Evolutionary conservation across 441 rosid species (phyloP).

Genomic region (Aleurites moluccanus): DNA sequence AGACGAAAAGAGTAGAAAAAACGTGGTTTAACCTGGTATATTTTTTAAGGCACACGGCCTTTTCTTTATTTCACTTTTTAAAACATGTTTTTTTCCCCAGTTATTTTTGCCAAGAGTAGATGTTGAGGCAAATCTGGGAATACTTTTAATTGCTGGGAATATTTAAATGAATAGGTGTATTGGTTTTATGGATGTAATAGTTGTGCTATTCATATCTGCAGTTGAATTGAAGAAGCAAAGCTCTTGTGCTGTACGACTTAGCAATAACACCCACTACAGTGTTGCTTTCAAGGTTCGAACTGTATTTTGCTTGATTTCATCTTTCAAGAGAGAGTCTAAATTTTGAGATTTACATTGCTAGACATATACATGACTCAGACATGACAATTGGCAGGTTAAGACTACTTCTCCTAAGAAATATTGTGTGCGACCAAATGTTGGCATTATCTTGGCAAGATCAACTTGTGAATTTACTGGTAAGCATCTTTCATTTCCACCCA

Average conservation of each 20-base stretch:
- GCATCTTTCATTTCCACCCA: background rate
- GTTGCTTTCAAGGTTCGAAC: slow-evolving; percentile 85
- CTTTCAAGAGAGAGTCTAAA: background rate
- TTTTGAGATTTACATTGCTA: background rate
- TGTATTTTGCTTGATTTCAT: slow-evolving; percentile 12
- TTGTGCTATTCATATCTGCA: slow-evolving; percentile 21
- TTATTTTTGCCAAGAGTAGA: too few species aligned
- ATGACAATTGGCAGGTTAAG: slow-evolving; percentile 55
- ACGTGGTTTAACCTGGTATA: background rate
- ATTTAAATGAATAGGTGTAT: background rate
- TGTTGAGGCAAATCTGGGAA: too few species aligned
- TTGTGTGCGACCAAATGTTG: slow-evolving; percentile 80
- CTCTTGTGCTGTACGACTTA: slow-evolving; percentile 58
- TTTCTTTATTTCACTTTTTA: background rate
- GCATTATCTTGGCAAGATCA: slow-evolving; percentile 62
- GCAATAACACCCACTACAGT: slow-evolving; percentile 47
- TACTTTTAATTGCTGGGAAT: too few species aligned
- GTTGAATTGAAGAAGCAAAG: slow-evolving; percentile 87
- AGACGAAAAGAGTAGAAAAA: slow-evolving; percentile 6
- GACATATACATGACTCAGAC: slow-evolving; percentile 19
- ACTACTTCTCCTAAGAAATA: slow-evolving; percentile 88
- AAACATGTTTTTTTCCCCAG: background rate
- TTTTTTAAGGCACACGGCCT: background rate
- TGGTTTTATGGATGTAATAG: background rate
- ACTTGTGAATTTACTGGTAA: slow-evolving; percentile 63